These are phyloP conservation scores for Lepidium aucheri DNA, from an alignment of 345 rosid genomes.

Conservation along the genomic window DNA sequence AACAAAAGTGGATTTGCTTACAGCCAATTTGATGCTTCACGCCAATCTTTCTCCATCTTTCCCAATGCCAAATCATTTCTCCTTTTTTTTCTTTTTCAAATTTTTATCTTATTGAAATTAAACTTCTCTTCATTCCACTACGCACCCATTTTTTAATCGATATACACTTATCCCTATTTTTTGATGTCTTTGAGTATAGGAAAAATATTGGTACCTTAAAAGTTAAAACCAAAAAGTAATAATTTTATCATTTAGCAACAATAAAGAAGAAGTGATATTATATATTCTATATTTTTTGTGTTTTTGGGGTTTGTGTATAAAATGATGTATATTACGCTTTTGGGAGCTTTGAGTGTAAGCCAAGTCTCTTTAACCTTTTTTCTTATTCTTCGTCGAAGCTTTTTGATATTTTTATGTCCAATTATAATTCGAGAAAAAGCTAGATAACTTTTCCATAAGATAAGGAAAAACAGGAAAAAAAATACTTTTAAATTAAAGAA, in stretches of 20 bases:
- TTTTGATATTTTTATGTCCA: slow-evolving; percentile 13
- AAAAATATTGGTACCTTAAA: not conserved
- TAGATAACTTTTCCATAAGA: slow-evolving; percentile 15
- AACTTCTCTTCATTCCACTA: slow-evolving; percentile 4
- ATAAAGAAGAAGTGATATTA: not conserved
- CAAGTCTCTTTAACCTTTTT: slow-evolving; percentile 16
- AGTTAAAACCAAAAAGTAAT: not conserved
- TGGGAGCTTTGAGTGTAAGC: slow-evolving; percentile 19
- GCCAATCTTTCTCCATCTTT: slow-evolving; percentile 25
- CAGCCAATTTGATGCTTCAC: slow-evolving; percentile 29
- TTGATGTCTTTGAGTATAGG: not conserved
- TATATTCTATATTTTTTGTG: not conserved
- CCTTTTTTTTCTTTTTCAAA: not conserved
- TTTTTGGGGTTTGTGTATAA: slow-evolving; percentile 10
- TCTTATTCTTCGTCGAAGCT: slow-evolving; percentile 21
- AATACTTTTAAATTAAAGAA: not conserved
- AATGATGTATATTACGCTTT: slow-evolving; percentile 15
- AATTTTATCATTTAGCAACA: not conserved
- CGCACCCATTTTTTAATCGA: not conserved
- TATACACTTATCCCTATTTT: not conserved
- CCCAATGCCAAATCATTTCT: slow-evolving; percentile 26
- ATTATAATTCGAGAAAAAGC: slow-evolving; percentile 15
- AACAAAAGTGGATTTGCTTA: slow-evolving; percentile 12
- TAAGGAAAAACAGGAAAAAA: not conserved
- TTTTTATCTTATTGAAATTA: not conserved